Percentiles rank a stretch among this genome's conserved stretches.
Evolutionary conservation across 495 filamentous ascomycete species (phyloP).

Genomic region (Hypoxylon rickii): DNA sequence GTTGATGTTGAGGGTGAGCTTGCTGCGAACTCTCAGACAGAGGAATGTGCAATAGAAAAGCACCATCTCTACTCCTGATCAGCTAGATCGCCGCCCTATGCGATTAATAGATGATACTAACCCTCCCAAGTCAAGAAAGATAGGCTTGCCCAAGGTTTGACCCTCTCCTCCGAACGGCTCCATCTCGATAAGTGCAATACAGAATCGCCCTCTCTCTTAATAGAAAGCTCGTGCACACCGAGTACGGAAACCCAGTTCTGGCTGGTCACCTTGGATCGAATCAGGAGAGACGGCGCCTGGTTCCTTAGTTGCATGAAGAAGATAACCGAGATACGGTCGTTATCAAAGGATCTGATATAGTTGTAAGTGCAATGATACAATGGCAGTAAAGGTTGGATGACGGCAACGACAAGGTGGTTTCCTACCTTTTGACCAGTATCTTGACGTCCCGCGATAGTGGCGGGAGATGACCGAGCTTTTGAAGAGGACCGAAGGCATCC

Average conservation of each 20-base stretch:
- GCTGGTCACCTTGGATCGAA: constrained; percentile 44
- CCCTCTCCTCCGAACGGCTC: constrained; percentile 47
- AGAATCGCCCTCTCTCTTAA: constrained; percentile 49
- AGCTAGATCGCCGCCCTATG: constrained; percentile 3
- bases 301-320: constrained; percentile 49
- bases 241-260: constrained; percentile 51
- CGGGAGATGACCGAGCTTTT: constrained; percentile 35
- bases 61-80: constrained; percentile 61
- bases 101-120: constrained; percentile 23
- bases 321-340: constrained; percentile 54
- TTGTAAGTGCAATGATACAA: no score
- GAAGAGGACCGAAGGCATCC: constrained; percentile 45
- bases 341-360: constrained; percentile 51
- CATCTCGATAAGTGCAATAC: constrained; percentile 54
- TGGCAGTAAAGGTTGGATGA: not conserved
- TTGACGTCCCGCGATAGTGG: constrained; percentile 49
- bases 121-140: constrained; percentile 63
- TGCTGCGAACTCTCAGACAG: constrained; percentile 73
- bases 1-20: constrained; percentile 51
- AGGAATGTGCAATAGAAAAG: constrained; percentile 78
- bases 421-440: constrained; percentile 57
- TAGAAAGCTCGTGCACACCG: constrained; percentile 55
- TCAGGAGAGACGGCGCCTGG: constrained; percentile 48
- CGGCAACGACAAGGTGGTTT: not conserved
- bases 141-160: constrained; percentile 55